Evolutionary conservation across 768 basidiomycete species (phyloP).

Genomic region (Lactarius vividus): DNA sequence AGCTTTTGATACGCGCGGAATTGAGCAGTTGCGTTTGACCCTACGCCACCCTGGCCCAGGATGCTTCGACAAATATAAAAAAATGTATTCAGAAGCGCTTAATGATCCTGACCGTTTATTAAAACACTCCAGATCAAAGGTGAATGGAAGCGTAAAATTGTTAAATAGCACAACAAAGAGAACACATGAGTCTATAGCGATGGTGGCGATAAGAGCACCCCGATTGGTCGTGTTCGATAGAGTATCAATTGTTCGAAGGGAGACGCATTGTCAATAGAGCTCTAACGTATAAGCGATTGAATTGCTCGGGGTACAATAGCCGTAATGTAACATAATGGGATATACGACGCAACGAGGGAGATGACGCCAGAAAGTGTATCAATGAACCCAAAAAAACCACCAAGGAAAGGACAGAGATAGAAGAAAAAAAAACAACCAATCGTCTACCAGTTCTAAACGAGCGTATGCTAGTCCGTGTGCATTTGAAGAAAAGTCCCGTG

Average conservation of each 20-base stretch:
- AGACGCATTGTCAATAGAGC: neutral
- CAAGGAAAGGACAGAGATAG: neutral
- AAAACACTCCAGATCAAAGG: no score
- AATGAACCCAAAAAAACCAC: neutral
- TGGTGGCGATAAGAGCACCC: neutral
- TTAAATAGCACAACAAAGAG: neutral
- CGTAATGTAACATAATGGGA: neutral
- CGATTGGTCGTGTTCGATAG: neutral
- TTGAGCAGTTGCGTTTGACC: neutral
- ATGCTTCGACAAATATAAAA: no score
- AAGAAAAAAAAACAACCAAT: neutral
- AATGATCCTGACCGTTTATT: no score
- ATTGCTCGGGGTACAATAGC: neutral
- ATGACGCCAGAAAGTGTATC: neutral
- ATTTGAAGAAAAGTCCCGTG: neutral
- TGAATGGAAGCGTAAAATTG: neutral
- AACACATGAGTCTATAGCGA: no score
- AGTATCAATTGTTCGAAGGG: no score
- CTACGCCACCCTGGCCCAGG: neutral
- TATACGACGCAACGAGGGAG: neutral
- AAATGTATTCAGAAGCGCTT: no score
- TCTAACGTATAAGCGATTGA: neutral
- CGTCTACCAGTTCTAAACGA: neutral
- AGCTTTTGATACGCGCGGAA: neutral
- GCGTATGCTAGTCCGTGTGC: constrained; percentile 3